Conservation (phyloP, 257 asterid species). For the Rhazya stricta region DNA sequence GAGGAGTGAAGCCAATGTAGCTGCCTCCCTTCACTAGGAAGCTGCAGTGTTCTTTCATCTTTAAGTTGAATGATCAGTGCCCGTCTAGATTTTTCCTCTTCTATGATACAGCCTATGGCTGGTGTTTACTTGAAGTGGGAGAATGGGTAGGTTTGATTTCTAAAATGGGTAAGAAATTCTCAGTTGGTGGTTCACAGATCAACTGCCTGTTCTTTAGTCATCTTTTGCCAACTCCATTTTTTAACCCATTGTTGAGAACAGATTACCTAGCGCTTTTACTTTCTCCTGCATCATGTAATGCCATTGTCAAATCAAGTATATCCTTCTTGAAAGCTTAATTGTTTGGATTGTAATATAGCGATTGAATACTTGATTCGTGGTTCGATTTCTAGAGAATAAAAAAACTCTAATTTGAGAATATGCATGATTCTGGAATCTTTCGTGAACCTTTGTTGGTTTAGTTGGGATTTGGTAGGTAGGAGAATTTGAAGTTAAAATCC, state of each 20-base stretch:
- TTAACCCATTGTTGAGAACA: conserved; percentile 14
- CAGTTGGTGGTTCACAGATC: conserved; percentile 17
- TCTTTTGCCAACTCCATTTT: conserved; percentile 15
- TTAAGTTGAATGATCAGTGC: not conserved
- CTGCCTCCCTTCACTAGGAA: conserved; percentile 4
- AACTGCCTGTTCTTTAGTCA: conserved; percentile 20
- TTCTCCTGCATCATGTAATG: conserved; percentile 5
- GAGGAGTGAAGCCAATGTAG: not conserved
- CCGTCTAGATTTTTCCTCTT: not conserved
- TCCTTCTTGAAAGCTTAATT: conserved; percentile 17
- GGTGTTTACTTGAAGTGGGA: conserved; percentile 18
- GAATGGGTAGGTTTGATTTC: conserved; percentile 23
- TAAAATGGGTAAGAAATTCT: conserved; percentile 9
- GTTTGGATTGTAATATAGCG: not conserved
- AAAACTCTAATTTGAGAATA: not conserved
- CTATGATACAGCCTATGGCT: not conserved
- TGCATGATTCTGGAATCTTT: conserved; percentile 7
- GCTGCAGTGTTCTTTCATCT: not conserved
- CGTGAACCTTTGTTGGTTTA: not conserved
- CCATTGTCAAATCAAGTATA: conserved; percentile 1
- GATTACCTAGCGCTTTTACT: conserved; percentile 25
- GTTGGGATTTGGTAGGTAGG: conserved; percentile 19
- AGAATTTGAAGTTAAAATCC: not conserved
- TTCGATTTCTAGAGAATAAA: too few relatives aligned
- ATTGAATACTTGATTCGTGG: too few relatives aligned